phyloP scores from a whole-genome alignment of 228 moss, liverwort and hornwort genomes.

The Sphagnum magellanicum region DNA sequence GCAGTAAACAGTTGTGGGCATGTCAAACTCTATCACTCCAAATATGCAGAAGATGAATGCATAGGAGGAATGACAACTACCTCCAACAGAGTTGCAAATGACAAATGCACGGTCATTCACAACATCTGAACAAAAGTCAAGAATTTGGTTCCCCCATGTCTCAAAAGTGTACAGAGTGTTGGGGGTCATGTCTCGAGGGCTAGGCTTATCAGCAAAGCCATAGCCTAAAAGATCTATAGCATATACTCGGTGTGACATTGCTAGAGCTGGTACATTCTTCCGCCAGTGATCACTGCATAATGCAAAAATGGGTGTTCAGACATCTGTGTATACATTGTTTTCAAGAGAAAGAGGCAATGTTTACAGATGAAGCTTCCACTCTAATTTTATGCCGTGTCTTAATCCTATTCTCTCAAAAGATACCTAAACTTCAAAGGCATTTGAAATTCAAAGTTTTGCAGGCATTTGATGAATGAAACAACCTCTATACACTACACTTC shows the following conservation, averaged over 20 bases:
- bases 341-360: no score
- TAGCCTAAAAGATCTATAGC: slow-evolving; percentile 87
- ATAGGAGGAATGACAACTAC: slow-evolving; percentile 9
- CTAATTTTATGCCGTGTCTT: no score
- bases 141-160: slow-evolving; percentile 69
- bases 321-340: background rate
- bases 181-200: slow-evolving; percentile 34
- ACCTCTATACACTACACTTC: background rate
- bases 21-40: background rate
- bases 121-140: slow-evolving; percentile 70
- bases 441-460: background rate
- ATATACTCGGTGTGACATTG: slow-evolving; percentile 57
- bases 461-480: background rate
- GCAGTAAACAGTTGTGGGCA: background rate
- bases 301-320: background rate
- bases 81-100: slow-evolving; percentile 92
- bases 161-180: slow-evolving; percentile 78
- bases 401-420: no score
- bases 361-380: no score
- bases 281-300: slow-evolving; percentile 87
- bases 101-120: slow-evolving; percentile 67
- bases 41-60: no score
- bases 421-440: background rate
- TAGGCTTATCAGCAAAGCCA: slow-evolving; percentile 83
- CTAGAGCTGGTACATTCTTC: slow-evolving; percentile 70